Conservation (phyloP, 257 asterid genomes). For the Petunia secreta region DNA sequence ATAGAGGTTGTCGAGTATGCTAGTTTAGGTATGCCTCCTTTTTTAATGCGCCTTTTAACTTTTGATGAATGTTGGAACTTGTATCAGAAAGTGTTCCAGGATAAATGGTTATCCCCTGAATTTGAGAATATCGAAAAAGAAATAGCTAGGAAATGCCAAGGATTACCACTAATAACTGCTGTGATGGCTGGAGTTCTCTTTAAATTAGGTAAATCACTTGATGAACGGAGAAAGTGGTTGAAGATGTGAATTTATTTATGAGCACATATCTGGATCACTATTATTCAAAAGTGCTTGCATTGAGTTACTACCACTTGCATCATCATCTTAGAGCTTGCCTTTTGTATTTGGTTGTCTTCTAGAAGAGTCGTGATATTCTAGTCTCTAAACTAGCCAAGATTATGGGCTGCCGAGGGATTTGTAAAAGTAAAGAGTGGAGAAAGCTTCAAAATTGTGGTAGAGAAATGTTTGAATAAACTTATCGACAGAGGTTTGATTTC, state of each 20-base stretch:
- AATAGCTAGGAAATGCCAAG: slow-evolving; percentile 27
- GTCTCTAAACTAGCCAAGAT: slow-evolving; percentile 13
- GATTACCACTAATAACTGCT: slow-evolving; percentile 24
- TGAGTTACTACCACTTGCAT: slow-evolving; percentile 27
- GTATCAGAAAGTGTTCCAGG: slow-evolving; percentile 18
- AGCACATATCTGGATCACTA: neutral
- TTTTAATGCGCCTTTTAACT: slow-evolving; percentile 4
- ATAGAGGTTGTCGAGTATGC: slow-evolving; percentile 13
- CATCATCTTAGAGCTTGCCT: neutral
- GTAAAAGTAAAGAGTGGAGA: neutral
- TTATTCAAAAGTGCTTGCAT: slow-evolving; percentile 1
- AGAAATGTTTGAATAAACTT: slow-evolving; percentile 14
- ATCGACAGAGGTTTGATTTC: slow-evolving; percentile 2
- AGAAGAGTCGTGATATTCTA: slow-evolving; percentile 17
- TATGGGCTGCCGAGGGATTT: slow-evolving; percentile 20
- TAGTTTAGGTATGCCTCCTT: neutral
- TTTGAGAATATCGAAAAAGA: neutral
- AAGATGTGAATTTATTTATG: slow-evolving; percentile 21
- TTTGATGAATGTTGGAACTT: slow-evolving; percentile 30
- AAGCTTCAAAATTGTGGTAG: slow-evolving; percentile 25
- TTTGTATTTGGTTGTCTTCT: slow-evolving; percentile 19
- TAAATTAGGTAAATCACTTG: neutral
- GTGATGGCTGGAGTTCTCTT: slow-evolving; percentile 21
- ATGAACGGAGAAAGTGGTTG: slow-evolving; percentile 13
- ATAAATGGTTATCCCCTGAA: neutral